A percentile compares a stretch with the other conserved stretches of the same genome.
These are phyloP conservation scores for Didymella sp. DNA, from an alignment of 2,329 filamentous ascomycete species.

Conservation along the genomic window DNA sequence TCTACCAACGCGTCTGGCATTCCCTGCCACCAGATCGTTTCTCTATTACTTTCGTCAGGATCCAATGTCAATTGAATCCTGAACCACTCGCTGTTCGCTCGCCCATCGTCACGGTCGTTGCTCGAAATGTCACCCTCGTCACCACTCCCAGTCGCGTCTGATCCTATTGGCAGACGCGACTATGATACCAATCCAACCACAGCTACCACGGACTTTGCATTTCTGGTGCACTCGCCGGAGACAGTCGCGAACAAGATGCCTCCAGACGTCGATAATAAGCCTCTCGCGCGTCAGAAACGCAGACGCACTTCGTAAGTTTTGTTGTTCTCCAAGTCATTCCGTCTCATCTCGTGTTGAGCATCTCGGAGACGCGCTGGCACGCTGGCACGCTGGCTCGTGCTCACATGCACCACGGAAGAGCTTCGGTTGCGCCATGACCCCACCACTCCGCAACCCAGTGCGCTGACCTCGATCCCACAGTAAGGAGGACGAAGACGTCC, in stretches of 20 bases:
- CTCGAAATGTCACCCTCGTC: constrained; percentile 33
- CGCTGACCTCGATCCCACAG: constrained; percentile 42
- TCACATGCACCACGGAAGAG: constrained; percentile 24
- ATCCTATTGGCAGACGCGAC: constrained; percentile 30
- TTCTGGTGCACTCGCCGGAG: constrained; percentile 66
- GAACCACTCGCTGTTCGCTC: constrained; percentile 13
- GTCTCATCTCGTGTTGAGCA: constrained; percentile 26
- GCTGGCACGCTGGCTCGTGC: constrained; percentile 32
- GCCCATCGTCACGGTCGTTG: constrained; percentile 5
- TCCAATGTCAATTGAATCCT: constrained; percentile 22
- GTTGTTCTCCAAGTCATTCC: constrained; percentile 18
- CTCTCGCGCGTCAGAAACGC: constrained; percentile 66
- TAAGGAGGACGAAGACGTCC: constrained; percentile 80
- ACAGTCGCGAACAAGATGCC: constrained; percentile 63
- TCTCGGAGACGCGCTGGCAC: constrained; percentile 40
- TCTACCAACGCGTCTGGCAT: constrained; percentile 26
- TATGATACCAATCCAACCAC: constrained; percentile 29
- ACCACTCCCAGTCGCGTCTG: constrained; percentile 37
- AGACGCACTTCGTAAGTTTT: constrained; percentile 65
- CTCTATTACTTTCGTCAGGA: constrained; percentile 24
- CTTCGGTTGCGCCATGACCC: constrained; percentile 32
- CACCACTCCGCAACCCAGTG: constrained; percentile 27
- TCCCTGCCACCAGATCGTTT: constrained; percentile 39
- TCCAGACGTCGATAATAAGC: constrained; percentile 65
- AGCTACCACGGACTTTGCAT: constrained; percentile 54